Percentiles rank a stretch among this genome's conserved stretches.
Conservation (phyloP, 2,329 filamentous ascomycete species). For the Proliferodiscus dingleyae region DNA sequence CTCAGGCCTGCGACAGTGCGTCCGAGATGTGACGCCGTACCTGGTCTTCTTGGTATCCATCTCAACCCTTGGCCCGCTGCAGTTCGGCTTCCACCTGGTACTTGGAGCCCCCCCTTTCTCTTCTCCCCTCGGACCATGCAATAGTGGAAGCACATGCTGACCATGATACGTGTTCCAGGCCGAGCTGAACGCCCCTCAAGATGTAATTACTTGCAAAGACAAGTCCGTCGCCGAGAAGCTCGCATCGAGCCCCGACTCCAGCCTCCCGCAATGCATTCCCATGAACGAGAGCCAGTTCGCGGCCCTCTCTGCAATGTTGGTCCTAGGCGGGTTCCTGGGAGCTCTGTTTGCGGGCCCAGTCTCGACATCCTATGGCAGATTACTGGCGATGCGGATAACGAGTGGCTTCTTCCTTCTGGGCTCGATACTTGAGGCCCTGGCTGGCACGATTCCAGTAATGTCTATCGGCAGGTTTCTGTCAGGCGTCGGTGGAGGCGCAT, state of each 20-base stretch:
- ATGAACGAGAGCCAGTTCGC: slow-evolving; percentile 83
- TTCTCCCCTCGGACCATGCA: background rate
- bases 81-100: slow-evolving; percentile 93
- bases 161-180: no score
- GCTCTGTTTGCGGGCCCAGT: slow-evolving; percentile 75
- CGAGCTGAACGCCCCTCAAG: slow-evolving; percentile 91
- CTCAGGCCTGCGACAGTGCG: slow-evolving; percentile 28
- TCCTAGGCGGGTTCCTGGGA: slow-evolving; percentile 79
- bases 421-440: slow-evolving; percentile 68
- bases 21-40: slow-evolving; percentile 58
- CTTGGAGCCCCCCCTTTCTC: slow-evolving; percentile 20
- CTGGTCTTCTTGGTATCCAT: slow-evolving; percentile 71
- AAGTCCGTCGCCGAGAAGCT: slow-evolving; percentile 40
- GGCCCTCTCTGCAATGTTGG: slow-evolving; percentile 85
- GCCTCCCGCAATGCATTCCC: slow-evolving; percentile 73
- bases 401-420: slow-evolving; percentile 73
- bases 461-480: slow-evolving; percentile 71
- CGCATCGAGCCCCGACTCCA: slow-evolving; percentile 25
- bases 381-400: slow-evolving; percentile 71
- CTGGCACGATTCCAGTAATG: slow-evolving; percentile 62
- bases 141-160: slow-evolving; percentile 4
- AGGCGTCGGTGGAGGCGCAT: slow-evolving; percentile 79
- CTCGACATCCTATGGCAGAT: slow-evolving; percentile 71
- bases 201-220: slow-evolving; percentile 82
- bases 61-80: slow-evolving; percentile 79